A percentile compares a stretch with the other conserved stretches of the same genome.
These are phyloP conservation scores for Boletellus emodensis DNA, from an alignment of 768 basidiomycete species.

Conservation along the genomic window DNA sequence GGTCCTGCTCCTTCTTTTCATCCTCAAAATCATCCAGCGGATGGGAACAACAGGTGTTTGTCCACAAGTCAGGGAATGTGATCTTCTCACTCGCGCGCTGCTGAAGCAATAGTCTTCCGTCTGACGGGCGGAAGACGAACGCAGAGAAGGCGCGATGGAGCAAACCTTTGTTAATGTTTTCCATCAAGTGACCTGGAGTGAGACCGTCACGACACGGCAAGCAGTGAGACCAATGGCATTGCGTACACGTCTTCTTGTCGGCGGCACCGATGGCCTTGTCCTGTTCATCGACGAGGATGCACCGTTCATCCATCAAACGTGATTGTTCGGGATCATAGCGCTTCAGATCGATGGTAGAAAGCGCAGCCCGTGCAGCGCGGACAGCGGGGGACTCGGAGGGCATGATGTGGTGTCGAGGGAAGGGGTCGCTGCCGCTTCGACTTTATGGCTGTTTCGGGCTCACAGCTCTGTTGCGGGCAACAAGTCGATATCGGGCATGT, in stretches of 20 bases:
- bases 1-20: constrained; percentile 71
- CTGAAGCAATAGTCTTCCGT: constrained; percentile 91
- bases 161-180: constrained; percentile 89
- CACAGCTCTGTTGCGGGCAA: neutral
- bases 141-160: constrained; percentile 98
- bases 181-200: constrained; percentile 82
- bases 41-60: constrained; percentile 98
- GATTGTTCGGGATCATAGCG: constrained; percentile 91
- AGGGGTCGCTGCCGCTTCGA: neutral
- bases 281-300: constrained; percentile 87
- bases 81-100: constrained; percentile 98
- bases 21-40: constrained; percentile 89
- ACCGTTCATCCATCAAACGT: constrained; percentile 92
- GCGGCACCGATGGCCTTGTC: constrained; percentile 81
- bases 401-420: constrained; percentile 33
- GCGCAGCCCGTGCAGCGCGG: constrained; percentile 55
- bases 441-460: constrained; percentile 4
- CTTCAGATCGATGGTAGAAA: constrained; percentile 74
- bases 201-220: neutral
- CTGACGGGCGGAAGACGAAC: constrained; percentile 91
- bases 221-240: constrained; percentile 11
- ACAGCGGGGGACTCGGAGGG: constrained; percentile 62
- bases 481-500: neutral
- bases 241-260: constrained; percentile 94
- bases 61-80: constrained; percentile 99